phyloP scores from a whole-genome alignment of 2,329 filamentous ascomycete species.

The Botryotinia narcissicola region DNA sequence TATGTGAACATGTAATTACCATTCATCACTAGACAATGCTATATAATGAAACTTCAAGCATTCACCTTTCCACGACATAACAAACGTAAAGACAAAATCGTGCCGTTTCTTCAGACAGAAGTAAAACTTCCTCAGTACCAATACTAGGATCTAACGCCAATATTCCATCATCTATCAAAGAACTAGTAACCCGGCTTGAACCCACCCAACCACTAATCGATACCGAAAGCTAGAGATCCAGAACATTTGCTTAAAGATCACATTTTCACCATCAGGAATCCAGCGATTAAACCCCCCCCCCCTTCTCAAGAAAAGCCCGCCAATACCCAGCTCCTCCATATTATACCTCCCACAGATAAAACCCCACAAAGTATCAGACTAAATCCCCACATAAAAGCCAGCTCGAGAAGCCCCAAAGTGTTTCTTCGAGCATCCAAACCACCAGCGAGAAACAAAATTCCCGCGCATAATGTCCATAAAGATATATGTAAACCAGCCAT shows the following conservation, averaged over 20 bases:
- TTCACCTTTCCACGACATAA: not conserved
- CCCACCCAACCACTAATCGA: accelerated
- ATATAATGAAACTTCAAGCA: not conserved
- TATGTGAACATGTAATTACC: not conserved
- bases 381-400: slow-evolving; percentile 36
- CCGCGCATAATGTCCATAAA: slow-evolving; percentile 50
- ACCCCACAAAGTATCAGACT: slow-evolving; percentile 34
- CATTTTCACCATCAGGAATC: slow-evolving; percentile 20
- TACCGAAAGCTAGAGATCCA: no score
- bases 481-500: slow-evolving; percentile 56
- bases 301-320: slow-evolving; percentile 23
- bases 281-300: slow-evolving; percentile 29
- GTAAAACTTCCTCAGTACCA: no score
- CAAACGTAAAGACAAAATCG: not conserved
- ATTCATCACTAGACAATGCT: not conserved
- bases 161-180: not conserved
- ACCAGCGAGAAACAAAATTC: slow-evolving; percentile 40
- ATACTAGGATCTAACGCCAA: not conserved
- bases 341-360: slow-evolving; percentile 37
- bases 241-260: not conserved
- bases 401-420: slow-evolving; percentile 37
- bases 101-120: not conserved
- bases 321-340: slow-evolving; percentile 39
- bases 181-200: not conserved
- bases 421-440: slow-evolving; percentile 32